Percentiles rank a stretch among this genome's conserved stretches.
These are phyloP conservation scores for Eucalyptus sp. DNA, from an alignment of 345 rosid genomes.

Conservation along the genomic window DNA sequence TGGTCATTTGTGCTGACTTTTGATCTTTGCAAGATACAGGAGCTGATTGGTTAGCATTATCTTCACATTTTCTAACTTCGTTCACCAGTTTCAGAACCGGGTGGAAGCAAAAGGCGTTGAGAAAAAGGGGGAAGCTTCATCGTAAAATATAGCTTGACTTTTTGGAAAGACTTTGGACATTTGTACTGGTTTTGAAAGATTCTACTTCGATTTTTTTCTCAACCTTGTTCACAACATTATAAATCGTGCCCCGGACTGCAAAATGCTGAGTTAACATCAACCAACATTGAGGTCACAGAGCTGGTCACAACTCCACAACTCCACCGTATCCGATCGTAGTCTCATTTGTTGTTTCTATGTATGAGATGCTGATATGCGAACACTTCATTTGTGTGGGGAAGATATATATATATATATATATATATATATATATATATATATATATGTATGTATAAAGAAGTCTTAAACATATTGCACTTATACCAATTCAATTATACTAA, in stretches of 20 bases:
- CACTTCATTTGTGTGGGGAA: not conserved
- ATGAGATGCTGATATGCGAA: not conserved
- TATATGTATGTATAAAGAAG: no score
- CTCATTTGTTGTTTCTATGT: not conserved
- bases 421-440: no score
- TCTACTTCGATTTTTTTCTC: not conserved
- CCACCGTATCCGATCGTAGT: not conserved
- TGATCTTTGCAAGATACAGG: not conserved
- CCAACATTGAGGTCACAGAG: not conserved
- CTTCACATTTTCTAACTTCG: not conserved
- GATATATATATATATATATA: no score
- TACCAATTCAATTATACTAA: no score
- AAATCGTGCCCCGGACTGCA: not conserved
- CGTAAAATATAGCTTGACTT: not conserved
- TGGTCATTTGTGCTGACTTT: not conserved
- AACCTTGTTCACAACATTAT: not conserved
- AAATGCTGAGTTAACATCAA: not conserved
- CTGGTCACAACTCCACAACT: not conserved
- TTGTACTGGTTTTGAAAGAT: not conserved
- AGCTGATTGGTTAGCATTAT: not conserved
- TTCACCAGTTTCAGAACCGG: not conserved
- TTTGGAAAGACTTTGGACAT: not conserved
- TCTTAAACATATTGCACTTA: no score
- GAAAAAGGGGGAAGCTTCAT: not conserved
- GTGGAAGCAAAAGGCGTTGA: not conserved